phyloP scores from a whole-genome alignment of 2,329 filamentous ascomycete species.

The Chaetomium strumarium region DNA sequence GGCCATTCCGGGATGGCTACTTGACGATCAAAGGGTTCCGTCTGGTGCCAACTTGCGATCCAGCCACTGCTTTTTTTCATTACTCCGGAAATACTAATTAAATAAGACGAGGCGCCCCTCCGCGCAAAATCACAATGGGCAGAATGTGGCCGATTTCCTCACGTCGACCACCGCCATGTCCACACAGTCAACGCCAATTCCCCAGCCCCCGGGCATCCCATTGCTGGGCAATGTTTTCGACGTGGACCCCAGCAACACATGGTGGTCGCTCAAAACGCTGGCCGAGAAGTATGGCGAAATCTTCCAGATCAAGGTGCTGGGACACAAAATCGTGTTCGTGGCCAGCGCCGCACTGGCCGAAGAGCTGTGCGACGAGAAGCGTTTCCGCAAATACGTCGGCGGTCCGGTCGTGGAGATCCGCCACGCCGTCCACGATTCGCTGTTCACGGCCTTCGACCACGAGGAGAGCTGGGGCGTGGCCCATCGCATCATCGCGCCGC shows the following conservation, averaged over 20 bases:
- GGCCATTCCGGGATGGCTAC: too few species aligned
- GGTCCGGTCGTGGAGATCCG: slow-evolving; percentile 49
- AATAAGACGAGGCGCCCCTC: background rate
- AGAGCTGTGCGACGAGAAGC: slow-evolving; percentile 45
- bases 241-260: slow-evolving; percentile 43
- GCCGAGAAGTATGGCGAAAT: slow-evolving; percentile 41
- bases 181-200: slow-evolving; percentile 43
- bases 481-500: slow-evolving; percentile 47
- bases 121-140: too few species aligned
- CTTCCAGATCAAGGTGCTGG: slow-evolving; percentile 39
- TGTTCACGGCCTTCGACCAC: slow-evolving; percentile 47
- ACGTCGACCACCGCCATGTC: slow-evolving; percentile 29
- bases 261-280: slow-evolving; percentile 43
- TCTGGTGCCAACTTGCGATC: too few species aligned
- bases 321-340: slow-evolving; percentile 37
- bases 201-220: slow-evolving; percentile 44
- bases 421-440: slow-evolving; percentile 42
- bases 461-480: slow-evolving; percentile 45
- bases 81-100: too few species aligned
- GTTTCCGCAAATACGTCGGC: slow-evolving; percentile 49
- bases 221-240: slow-evolving; percentile 48
- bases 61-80: too few species aligned
- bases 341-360: slow-evolving; percentile 37
- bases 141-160: too few species aligned
- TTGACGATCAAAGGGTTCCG: too few species aligned